Base-by-base conservation (phyloP, 306 rosid genomes). In the Lathyrus tuberosus region DNA sequence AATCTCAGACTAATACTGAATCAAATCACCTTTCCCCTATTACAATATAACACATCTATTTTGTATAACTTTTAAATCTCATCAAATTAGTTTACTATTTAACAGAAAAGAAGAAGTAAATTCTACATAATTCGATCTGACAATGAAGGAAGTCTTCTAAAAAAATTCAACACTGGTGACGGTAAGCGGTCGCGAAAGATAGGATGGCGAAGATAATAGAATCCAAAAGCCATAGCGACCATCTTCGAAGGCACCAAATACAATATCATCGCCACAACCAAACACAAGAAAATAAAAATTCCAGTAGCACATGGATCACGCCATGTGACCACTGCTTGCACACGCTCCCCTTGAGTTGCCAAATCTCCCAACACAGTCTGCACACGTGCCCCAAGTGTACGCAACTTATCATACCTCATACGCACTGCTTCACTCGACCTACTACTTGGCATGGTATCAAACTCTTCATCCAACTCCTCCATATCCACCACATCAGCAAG, bases 321-420 rank as follows among this genome's bases (percentile, higher is more conserved):
- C 98, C 98, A 94, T n/a, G 96, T 94, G 71, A 94, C 97, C 73
- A 94, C 42, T 0, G 98, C 90, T 2, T 93, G 97, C 75, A 87
- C 60, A 0, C 98, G 77, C 75, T 93, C 98, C 0, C 94, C 93
- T 28, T 86, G 98, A 13, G 97, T 70, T 0, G 98, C 97, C 5
- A 87, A 56, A 47, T 90, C 97, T 0, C 97, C 98, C 43, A 93
- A 26, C 17, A 80, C 86, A 1, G 84, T 79, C 8, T 93, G 98
- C 59, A 90, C 94, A 5, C 89, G 89, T 33, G 90, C 83, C 46
- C 94, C 98, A 0, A 93, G n/a, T 12, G 60, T 73, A 8, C 98
- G 84, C 33, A 93, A 52, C 79, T 74, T 93, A 3, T 93, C 98
- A 6, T 90, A 93, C 76, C 96, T 82, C 5, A 44, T 79, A 0